Evolutionary conservation across 169 alveolate species (phyloP).

Genomic region (Babesia caballi): DNA sequence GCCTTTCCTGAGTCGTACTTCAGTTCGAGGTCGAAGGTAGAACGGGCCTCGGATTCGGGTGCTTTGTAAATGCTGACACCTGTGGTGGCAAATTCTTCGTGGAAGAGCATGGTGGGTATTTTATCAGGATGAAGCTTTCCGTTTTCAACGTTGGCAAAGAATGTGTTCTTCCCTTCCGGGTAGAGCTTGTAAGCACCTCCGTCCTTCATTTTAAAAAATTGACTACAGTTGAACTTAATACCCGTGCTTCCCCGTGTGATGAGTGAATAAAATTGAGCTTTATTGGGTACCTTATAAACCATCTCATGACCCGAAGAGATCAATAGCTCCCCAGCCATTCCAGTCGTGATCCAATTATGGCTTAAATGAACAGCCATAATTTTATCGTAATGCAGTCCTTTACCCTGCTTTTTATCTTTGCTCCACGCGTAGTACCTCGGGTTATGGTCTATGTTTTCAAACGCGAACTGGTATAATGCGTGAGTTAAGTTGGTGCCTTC

Average conservation of each 20-base stretch:
- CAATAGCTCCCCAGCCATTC: not conserved
- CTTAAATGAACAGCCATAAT: not conserved
- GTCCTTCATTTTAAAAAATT: not conserved
- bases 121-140: not conserved
- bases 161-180: conserved; percentile 22
- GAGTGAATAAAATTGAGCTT: not conserved
- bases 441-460: not conserved
- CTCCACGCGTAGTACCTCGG: conserved; percentile 13
- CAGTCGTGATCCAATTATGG: not conserved
- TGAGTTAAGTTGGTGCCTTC: too few relatives aligned
- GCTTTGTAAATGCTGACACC: conserved; percentile 42
- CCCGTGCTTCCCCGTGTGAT: not conserved
- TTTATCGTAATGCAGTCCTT: not conserved
- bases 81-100: conserved; percentile 19
- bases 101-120: conserved; percentile 6
- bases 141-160: not conserved
- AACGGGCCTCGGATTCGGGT: conserved; percentile 17
- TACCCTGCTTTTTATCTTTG: too few relatives aligned
- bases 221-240: not conserved
- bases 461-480: too few relatives aligned
- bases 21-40: conserved; percentile 28
- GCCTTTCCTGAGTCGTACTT: not conserved
- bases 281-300: not conserved
- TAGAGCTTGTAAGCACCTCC: not conserved
- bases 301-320: not conserved